Evolutionary conservation across 306 rosid genomes (phyloP).

Genomic region (Castanea crenata): DNA sequence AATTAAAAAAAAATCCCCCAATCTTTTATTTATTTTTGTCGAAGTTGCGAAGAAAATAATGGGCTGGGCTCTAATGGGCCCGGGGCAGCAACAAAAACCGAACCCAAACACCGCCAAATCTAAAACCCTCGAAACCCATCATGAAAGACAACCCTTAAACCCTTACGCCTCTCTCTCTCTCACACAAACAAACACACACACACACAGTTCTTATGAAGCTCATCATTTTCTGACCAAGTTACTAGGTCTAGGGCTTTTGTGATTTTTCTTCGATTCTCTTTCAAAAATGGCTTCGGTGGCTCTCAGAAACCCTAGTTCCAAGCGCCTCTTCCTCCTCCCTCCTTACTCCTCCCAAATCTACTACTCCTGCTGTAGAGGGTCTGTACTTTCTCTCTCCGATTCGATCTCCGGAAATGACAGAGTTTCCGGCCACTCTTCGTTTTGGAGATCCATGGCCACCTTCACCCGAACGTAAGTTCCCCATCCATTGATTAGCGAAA

Average conservation of each 20-base stretch:
- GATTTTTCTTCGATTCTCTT: constrained; percentile 5
- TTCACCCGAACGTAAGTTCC: constrained; percentile 70
- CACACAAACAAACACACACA: too few species aligned
- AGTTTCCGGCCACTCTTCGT: constrained; percentile 39
- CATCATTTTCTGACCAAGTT: background rate
- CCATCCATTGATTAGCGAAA: background rate
- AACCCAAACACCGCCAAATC: background rate
- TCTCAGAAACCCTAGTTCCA: constrained; percentile 55
- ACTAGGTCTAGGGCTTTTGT: background rate
- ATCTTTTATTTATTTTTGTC: too few species aligned
- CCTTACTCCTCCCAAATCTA: constrained; percentile 55
- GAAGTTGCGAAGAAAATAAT: background rate
- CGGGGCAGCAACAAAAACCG: background rate
- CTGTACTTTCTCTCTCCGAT: constrained; percentile 38
- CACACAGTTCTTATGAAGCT: constrained; percentile 5
- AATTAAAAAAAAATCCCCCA: too few species aligned
- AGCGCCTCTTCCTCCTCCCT: constrained; percentile 36
- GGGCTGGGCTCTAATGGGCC: background rate
- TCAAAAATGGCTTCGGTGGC: constrained; percentile 60
- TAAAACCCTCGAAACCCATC: constrained; percentile 35
- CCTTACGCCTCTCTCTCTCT: constrained; percentile 20
- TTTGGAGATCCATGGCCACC: constrained; percentile 86
- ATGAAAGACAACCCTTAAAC: constrained; percentile 30
- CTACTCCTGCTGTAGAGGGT: constrained; percentile 51
- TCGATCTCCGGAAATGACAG: constrained; percentile 41